A percentile compares a stretch with the other conserved stretches of the same genome.
phyloP scores from a whole-genome alignment of 2,329 filamentous ascomycete species.

The Coniochaeta sp. region DNA sequence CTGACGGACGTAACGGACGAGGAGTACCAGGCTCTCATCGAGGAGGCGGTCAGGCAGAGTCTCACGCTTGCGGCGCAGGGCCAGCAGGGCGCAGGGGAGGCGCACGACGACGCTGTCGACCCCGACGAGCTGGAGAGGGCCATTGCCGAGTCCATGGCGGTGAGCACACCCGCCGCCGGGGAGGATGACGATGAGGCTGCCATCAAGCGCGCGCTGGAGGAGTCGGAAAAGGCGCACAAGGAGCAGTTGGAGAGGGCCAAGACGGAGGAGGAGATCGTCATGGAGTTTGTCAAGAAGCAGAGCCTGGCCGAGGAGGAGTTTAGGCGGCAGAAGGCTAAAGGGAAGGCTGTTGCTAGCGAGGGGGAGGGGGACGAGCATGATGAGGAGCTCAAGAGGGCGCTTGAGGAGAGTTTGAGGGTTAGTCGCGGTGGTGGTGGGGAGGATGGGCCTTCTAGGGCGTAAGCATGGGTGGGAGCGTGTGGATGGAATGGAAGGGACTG shows the following conservation, averaged over 20 bases:
- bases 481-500: neutral
- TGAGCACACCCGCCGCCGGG: conserved; percentile 15
- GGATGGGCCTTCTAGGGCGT: conserved; percentile 7
- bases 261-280: conserved; percentile 64
- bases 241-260: conserved; percentile 33
- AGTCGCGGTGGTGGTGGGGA: conserved; percentile 14
- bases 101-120: conserved; percentile 17
- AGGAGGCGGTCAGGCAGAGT: conserved; percentile 50
- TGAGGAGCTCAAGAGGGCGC: conserved; percentile 47
- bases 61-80: conserved; percentile 24
- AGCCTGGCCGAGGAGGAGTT: conserved; percentile 62
- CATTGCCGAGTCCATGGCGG: conserved; percentile 24
- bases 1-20: conserved; percentile 45
- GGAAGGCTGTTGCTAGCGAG: conserved; percentile 17
- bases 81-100: conserved; percentile 8
- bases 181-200: conserved; percentile 33
- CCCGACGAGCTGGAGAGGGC: conserved; percentile 33
- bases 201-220: conserved; percentile 39
- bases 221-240: conserved; percentile 36
- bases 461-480: too few species aligned
- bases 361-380: conserved; percentile 45
- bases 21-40: conserved; percentile 49
- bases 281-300: conserved; percentile 74
- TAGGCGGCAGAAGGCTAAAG: conserved; percentile 28
- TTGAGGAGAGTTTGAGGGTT: conserved; percentile 47